Conservation (phyloP, 495 filamentous ascomycete species). For the Aspergillus heteromorphus region DNA sequence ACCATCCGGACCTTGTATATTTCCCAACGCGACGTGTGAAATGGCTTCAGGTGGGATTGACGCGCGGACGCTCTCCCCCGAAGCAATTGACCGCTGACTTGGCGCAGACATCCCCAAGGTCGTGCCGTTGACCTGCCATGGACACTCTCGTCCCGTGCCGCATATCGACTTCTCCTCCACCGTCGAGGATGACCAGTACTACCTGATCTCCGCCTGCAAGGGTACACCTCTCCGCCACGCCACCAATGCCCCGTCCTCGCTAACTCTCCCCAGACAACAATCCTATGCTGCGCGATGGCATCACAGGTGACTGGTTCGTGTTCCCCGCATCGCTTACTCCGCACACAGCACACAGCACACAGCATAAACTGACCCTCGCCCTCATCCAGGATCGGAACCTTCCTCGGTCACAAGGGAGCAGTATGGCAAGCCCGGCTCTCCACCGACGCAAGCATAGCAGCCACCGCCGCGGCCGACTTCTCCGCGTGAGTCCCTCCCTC, state of each 20-base stretch:
- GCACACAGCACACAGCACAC: background rate
- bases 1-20: slow-evolving; percentile 3
- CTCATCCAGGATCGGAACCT: slow-evolving; percentile 79
- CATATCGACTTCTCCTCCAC: slow-evolving; percentile 91
- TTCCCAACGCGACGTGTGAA: slow-evolving; percentile 6
- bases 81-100: background rate
- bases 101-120: slow-evolving; percentile 59
- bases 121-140: slow-evolving; percentile 93
- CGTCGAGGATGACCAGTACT: slow-evolving; percentile 81
- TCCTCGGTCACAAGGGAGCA: slow-evolving; percentile 95
- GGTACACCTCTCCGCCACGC: slow-evolving; percentile 43
- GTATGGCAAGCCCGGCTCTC: slow-evolving; percentile 93
- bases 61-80: background rate
- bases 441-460: slow-evolving; percentile 79
- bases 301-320: slow-evolving; percentile 85
- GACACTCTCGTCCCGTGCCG: slow-evolving; percentile 91
- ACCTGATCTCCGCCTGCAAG: slow-evolving; percentile 97
- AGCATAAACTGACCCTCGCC: slow-evolving; percentile 3
- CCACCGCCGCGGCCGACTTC: slow-evolving; percentile 93
- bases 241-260: background rate
- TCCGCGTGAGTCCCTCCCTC: slow-evolving; percentile 60
- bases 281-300: slow-evolving; percentile 94
- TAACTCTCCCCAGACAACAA: slow-evolving; percentile 66
- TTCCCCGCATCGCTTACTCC: background rate
- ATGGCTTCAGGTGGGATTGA: slow-evolving; percentile 21